A percentile compares a stretch with the other conserved stretches of the same genome.
phyloP scores from a whole-genome alignment of 2,329 filamentous ascomycete genomes.

The Taxawa tesnikishii region DNA sequence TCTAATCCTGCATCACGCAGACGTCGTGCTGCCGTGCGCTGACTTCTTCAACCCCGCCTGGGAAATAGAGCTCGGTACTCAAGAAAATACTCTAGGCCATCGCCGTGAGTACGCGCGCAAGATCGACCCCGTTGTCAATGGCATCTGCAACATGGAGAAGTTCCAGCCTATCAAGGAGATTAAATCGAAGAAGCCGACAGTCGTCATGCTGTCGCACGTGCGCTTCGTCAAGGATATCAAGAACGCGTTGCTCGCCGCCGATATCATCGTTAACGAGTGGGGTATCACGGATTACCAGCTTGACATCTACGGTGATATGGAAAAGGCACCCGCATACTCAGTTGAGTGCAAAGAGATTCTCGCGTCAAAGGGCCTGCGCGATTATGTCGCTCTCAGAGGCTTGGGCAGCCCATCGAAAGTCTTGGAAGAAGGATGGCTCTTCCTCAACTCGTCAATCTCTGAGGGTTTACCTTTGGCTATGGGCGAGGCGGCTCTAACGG shows the following conservation, averaged over 20 bases:
- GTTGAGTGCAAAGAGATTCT: conserved; percentile 47
- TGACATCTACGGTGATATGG: conserved; percentile 51
- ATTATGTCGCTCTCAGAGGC: conserved; percentile 39
- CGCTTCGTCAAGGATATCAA: conserved; percentile 52
- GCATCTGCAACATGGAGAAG: conserved; percentile 51
- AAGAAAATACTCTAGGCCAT: conserved; percentile 43
- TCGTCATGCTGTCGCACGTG: conserved; percentile 53
- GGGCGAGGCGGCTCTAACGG: conserved; percentile 45
- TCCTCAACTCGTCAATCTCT: conserved; percentile 44
- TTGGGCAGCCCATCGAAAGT: conserved; percentile 41
- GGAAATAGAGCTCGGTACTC: conserved; percentile 50
- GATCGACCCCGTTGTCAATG: conserved; percentile 54
- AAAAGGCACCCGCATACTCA: conserved; percentile 49
- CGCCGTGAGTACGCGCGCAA: conserved; percentile 46
- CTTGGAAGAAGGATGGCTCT: conserved; percentile 28
- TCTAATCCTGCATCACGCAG: conserved; percentile 38
- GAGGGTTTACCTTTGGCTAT: conserved; percentile 45
- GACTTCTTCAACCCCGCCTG: conserved; percentile 54
- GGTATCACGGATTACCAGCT: conserved; percentile 53
- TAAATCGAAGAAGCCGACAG: conserved; percentile 45
- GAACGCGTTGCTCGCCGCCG: conserved; percentile 49
- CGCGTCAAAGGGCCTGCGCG: conserved; percentile 40
- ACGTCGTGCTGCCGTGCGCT: conserved; percentile 44
- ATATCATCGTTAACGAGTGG: conserved; percentile 54
- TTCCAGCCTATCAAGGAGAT: conserved; percentile 49